A percentile compares a stretch with the other conserved stretches of the same genome.
These are phyloP conservation scores for Solanum chaucha DNA, from an alignment of 257 asterid genomes.

Conservation along the genomic window DNA sequence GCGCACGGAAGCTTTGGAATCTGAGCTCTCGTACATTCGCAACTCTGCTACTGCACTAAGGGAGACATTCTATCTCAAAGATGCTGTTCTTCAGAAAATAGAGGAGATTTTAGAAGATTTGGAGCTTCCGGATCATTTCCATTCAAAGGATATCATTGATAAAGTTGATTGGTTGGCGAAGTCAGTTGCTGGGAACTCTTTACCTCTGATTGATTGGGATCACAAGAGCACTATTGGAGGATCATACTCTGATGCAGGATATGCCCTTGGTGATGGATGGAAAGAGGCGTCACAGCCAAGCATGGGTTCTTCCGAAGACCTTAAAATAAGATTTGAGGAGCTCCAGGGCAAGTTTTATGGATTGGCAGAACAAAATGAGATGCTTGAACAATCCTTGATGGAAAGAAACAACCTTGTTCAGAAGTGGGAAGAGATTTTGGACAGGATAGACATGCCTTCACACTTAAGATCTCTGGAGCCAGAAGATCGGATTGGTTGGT, in stretches of 20 bases:
- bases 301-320: conserved; percentile 48
- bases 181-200: conserved; percentile 48
- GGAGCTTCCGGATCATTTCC: conserved; percentile 90
- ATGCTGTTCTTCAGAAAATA: conserved; percentile 85
- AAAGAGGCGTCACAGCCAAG: conserved; percentile 47
- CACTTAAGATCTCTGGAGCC: conserved; percentile 79
- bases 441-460: conserved; percentile 65
- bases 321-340: conserved; percentile 69
- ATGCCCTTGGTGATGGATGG: conserved; percentile 49
- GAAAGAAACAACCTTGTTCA: conserved; percentile 85
- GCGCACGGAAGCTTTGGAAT: conserved; percentile 97
- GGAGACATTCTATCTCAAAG: conserved; percentile 97
- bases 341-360: conserved; percentile 76
- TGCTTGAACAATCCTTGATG: conserved; percentile 96
- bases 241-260: conserved; percentile 54
- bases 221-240: conserved; percentile 48
- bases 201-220: conserved; percentile 55
- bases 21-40: conserved; percentile 96
- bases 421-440: conserved; percentile 80
- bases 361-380: conserved; percentile 95
- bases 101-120: conserved; percentile 95
- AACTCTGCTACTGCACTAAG: conserved; percentile 91
- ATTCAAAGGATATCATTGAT: conserved; percentile 72
- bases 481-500: conserved; percentile 78
- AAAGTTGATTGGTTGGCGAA: conserved; percentile 88